A percentile compares a stretch with the other conserved stretches of the same genome.
These are phyloP conservation scores for Leccinum rimulosum DNA, from an alignment of 768 basidiomycete genomes.

Conservation along the genomic window DNA sequence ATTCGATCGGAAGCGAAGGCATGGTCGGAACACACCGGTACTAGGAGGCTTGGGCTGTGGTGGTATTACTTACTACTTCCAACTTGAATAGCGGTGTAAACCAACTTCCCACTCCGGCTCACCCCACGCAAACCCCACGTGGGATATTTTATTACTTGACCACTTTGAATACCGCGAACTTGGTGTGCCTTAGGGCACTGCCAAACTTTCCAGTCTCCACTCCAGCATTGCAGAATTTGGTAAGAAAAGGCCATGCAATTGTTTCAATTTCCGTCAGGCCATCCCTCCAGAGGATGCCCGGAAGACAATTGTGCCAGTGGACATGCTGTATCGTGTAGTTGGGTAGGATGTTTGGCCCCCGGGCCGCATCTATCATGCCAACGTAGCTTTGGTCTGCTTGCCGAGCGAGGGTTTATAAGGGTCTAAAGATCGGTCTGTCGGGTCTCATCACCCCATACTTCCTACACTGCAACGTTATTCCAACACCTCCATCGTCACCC, in stretches of 20 bases:
- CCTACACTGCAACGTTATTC: not conserved
- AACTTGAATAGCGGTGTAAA: not conserved
- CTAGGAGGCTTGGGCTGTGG: too few relatives aligned
- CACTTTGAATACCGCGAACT: too few relatives aligned
- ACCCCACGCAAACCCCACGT: too few relatives aligned
- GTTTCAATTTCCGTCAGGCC: too few relatives aligned
- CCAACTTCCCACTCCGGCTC: too few relatives aligned
- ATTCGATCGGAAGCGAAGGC: not conserved
- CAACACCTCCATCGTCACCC: not conserved
- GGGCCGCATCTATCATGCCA: too few relatives aligned
- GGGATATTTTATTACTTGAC: too few relatives aligned
- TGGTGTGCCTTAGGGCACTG: too few relatives aligned
- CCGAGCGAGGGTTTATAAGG: not conserved
- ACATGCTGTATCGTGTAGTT: not conserved
- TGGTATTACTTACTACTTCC: too few relatives aligned
- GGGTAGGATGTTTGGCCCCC: not conserved
- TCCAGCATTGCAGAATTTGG: too few relatives aligned
- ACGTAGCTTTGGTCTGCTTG: not conserved
- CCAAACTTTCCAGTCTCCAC: too few relatives aligned
- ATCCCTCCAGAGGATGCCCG: not conserved
- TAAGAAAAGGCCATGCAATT: not conserved
- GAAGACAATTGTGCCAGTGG: not conserved
- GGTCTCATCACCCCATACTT: not conserved
- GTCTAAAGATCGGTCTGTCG: not conserved
- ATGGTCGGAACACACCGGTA: too few relatives aligned